Evolutionary conservation across 1,284 basidiomycete genomes (phyloP).

Genomic region (Cutaneotrichosporon cavernicola): DNA sequence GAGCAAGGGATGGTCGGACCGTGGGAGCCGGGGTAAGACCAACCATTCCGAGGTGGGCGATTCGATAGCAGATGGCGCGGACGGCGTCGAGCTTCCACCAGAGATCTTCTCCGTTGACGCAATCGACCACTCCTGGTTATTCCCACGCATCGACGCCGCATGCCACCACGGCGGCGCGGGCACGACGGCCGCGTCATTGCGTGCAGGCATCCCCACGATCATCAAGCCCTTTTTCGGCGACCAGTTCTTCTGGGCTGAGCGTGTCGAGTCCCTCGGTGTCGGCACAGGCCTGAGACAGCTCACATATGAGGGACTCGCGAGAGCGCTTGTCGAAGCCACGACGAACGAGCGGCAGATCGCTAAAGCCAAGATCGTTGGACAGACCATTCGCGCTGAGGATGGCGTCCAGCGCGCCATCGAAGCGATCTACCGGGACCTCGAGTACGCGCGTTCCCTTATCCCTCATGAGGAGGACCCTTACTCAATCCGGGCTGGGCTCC

Average conservation of each 20-base stretch:
- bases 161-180: conserved; percentile 98
- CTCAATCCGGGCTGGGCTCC: not conserved
- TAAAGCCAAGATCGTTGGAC: conserved; percentile 75
- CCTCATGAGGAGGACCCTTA: not conserved
- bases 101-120: conserved; percentile 78
- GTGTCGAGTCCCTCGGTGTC: conserved; percentile 87
- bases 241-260: conserved; percentile 95
- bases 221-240: conserved; percentile 98
- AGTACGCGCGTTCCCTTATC: conserved; percentile 61
- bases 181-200: conserved; percentile 86
- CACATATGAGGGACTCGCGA: conserved; percentile 70
- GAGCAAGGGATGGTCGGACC: conserved; percentile 97
- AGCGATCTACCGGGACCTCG: conserved; percentile 86
- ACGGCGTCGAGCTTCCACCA: conserved; percentile 61
- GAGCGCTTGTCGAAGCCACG: conserved; percentile 77
- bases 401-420: conserved; percentile 85
- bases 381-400: conserved; percentile 84
- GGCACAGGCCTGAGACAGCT: conserved; percentile 82
- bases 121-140: conserved; percentile 96
- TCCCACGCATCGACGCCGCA: conserved; percentile 87
- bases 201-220: conserved; percentile 72
- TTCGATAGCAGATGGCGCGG: conserved; percentile 35
- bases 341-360: conserved; percentile 82
- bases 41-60: conserved; percentile 30
- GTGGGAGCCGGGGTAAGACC: conserved; percentile 62